Conservation (phyloP, 78 protist species). For the Dictyostelium capitatum region DNA sequence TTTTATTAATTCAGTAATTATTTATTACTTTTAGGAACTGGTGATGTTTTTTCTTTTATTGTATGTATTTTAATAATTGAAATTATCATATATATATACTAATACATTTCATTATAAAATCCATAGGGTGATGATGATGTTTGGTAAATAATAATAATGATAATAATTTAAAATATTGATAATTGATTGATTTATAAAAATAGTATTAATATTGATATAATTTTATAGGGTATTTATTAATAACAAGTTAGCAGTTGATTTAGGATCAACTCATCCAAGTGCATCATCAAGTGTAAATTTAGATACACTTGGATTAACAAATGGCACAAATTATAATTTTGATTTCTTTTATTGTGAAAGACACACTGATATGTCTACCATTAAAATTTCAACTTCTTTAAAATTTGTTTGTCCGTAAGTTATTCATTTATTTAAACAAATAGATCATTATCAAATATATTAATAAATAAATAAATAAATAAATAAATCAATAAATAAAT, state of each 20-base stretch:
- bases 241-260: constrained; percentile 42
- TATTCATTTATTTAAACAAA: too few species aligned
- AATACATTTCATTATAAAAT: too few species aligned
- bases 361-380: neutral
- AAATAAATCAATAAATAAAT: neutral
- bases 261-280: constrained; percentile 45
- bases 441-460: too few species aligned
- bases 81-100: neutral
- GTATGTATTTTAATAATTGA: too few species aligned
- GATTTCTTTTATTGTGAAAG: constrained; percentile 70
- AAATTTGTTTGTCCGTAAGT: constrained; percentile 13
- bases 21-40: too few species aligned
- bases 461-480: too few species aligned
- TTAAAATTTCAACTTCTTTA: constrained; percentile 3
- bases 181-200: too few species aligned
- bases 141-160: neutral
- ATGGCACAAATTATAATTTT: neutral
- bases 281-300: neutral
- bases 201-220: too few species aligned
- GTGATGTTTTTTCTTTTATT: neutral
- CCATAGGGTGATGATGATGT: constrained; percentile 76
- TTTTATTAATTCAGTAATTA: too few species aligned
- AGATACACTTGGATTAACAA: neutral
- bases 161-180: too few species aligned
- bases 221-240: constrained; percentile 37